These are phyloP conservation scores for Ceratocystis variospora DNA, from an alignment of 2,329 filamentous ascomycete genomes.

Conservation along the genomic window DNA sequence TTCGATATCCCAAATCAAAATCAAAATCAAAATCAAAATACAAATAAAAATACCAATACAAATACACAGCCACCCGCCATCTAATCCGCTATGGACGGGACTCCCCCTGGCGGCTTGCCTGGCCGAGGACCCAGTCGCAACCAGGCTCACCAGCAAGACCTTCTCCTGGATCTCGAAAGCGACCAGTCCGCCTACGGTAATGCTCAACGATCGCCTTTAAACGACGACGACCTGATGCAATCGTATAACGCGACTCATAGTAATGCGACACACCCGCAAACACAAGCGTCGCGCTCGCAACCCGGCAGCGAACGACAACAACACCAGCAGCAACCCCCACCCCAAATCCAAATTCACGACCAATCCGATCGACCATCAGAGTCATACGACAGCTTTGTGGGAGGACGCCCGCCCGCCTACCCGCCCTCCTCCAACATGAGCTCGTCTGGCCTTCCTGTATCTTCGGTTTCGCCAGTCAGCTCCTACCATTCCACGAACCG, in stretches of 20 bases:
- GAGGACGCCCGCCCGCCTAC: slow-evolving; percentile 42
- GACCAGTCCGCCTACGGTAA: slow-evolving; percentile 57
- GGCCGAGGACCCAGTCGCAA: slow-evolving; percentile 32
- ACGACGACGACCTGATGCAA: slow-evolving; percentile 67
- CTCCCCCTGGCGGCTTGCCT: slow-evolving; percentile 36
- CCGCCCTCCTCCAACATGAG: slow-evolving; percentile 25
- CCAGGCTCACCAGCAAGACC: slow-evolving; percentile 34
- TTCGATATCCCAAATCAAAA: too few relatives aligned
- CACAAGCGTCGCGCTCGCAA: slow-evolving; percentile 1
- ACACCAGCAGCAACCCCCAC: slow-evolving; percentile 11
- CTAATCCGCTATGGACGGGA: slow-evolving; percentile 43
- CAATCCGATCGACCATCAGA: slow-evolving; percentile 56
- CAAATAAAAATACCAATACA: too few relatives aligned
- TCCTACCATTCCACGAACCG: slow-evolving; percentile 34
- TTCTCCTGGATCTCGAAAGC: slow-evolving; percentile 63
- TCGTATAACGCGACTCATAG: slow-evolving; percentile 42
- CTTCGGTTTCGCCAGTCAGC: slow-evolving; percentile 20
- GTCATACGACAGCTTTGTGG: slow-evolving; percentile 91
- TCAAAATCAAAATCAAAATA: too few relatives aligned
- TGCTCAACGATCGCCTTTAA: slow-evolving; percentile 63
- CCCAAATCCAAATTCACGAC: slow-evolving; percentile 21
- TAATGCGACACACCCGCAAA: slow-evolving; percentile 15
- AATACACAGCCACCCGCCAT: neutral
- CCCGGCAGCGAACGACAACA: neutral
- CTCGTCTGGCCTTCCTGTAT: slow-evolving; percentile 6